These are phyloP conservation scores for Kondoa malvinella DNA, from an alignment of 768 basidiomycete genomes.

Conservation along the genomic window DNA sequence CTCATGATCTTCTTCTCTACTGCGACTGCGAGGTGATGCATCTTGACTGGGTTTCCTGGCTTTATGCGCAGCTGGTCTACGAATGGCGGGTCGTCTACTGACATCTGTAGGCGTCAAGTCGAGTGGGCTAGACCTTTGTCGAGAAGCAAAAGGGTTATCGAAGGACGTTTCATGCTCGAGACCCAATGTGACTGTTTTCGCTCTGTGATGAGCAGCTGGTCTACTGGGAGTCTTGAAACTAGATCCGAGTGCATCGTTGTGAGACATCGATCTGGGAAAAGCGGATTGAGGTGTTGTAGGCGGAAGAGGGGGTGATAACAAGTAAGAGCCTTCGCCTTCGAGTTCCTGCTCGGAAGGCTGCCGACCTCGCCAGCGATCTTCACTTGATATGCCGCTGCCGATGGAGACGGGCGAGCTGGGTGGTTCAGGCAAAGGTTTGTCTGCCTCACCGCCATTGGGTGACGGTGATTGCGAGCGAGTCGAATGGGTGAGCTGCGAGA, in stretches of 20 bases:
- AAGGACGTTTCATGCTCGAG: neutral
- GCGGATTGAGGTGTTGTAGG: neutral
- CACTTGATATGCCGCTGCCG: neutral
- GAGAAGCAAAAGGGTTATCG: neutral
- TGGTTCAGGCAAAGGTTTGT: neutral
- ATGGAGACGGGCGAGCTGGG: conserved; percentile 1
- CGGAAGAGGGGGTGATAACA: neutral
- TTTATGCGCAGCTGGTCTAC: neutral
- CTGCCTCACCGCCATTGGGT: neutral
- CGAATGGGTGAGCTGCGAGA: neutral
- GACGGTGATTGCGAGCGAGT: neutral
- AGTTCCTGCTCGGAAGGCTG: neutral
- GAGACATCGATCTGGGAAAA: neutral
- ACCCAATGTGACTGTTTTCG: neutral
- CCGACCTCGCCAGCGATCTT: neutral
- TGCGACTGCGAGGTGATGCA: neutral
- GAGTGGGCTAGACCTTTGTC: neutral
- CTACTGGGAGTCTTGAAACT: neutral
- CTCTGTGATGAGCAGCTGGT: neutral
- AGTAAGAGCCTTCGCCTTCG: neutral
- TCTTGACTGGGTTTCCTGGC: neutral
- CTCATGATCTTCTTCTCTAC: neutral
- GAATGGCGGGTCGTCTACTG: neutral
- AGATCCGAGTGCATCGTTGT: neutral
- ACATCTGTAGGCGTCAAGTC: neutral